A percentile compares a stretch with the other conserved stretches of the same genome.
Conservation (phyloP, 1,139 yeast genomes). For the Geotrichum cucujoidarum region DNA sequence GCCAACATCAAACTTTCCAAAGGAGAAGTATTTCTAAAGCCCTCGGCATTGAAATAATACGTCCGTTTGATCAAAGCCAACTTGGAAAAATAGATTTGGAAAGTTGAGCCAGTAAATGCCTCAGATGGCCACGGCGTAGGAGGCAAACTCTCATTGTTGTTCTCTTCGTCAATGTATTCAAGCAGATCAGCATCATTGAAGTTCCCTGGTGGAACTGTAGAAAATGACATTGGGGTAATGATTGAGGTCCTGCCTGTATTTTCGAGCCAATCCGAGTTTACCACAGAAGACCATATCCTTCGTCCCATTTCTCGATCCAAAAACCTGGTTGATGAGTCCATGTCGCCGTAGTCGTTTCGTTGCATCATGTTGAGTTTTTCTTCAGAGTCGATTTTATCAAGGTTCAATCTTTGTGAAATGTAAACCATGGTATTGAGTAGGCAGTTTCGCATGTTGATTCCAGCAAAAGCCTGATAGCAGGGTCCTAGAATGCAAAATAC, state of each 20-base stretch:
- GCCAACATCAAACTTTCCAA: conserved; percentile 8
- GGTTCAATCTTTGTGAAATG: conserved; percentile 33
- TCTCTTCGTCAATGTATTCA: conserved; percentile 3
- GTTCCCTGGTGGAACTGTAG: conserved; percentile 32
- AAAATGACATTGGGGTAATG: conserved; percentile 29
- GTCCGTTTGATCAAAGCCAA: conserved; percentile 16
- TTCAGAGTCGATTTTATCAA: conserved; percentile 27
- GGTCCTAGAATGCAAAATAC: conserved; percentile 34
- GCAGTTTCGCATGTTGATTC: conserved; percentile 34
- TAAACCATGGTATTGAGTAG: conserved; percentile 32
- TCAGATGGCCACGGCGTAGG: conserved; percentile 8
- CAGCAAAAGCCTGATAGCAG: conserved; percentile 35
- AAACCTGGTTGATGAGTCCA: conserved; percentile 18
- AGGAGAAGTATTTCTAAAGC: neutral
- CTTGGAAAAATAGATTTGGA: conserved; percentile 13
- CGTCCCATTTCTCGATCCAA: conserved; percentile 33
- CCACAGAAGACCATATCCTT: conserved; percentile 38
- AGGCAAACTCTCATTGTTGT: neutral
- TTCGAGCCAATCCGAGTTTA: conserved; percentile 39
- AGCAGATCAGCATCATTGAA: conserved; percentile 20
- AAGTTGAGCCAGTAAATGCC: conserved; percentile 11
- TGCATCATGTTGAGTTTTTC: conserved; percentile 10
- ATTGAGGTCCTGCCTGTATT: conserved; percentile 31
- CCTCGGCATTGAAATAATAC: conserved; percentile 14
- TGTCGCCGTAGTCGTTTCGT: conserved; percentile 17